Percentiles rank a stretch among this genome's conserved stretches.
Conservation (phyloP, 1,284 basidiomycete genomes). For the Golubevia sp. region DNA sequence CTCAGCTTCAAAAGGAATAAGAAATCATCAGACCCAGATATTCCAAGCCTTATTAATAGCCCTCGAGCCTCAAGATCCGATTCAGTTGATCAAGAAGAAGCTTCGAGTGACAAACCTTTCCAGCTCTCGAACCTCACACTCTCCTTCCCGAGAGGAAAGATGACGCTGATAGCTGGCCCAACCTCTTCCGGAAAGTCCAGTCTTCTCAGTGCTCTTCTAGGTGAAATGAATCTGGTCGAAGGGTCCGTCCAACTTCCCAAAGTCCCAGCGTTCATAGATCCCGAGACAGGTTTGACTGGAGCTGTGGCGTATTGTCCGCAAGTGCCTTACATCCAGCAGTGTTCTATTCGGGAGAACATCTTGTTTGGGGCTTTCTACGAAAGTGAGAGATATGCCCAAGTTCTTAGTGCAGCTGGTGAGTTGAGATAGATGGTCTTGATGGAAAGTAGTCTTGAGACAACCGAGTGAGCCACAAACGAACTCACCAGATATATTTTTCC, state of each 20-base stretch:
- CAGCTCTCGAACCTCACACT: conserved; percentile 72
- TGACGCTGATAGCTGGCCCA: conserved; percentile 70
- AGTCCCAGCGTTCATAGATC: conserved; percentile 71
- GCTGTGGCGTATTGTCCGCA: conserved; percentile 77
- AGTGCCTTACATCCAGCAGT: conserved; percentile 72
- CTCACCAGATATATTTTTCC: too few relatives aligned
- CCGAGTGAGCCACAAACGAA: too few relatives aligned
- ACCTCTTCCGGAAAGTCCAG: conserved; percentile 64
- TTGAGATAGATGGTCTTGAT: not conserved
- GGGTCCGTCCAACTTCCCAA: conserved; percentile 63
- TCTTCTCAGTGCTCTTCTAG: conserved; percentile 66
- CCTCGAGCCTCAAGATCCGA: not conserved
- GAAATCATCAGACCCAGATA: too few relatives aligned
- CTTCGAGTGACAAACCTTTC: conserved; percentile 62
- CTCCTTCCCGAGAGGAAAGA: conserved; percentile 72
- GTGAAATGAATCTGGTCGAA: conserved; percentile 63
- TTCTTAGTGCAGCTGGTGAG: not conserved
- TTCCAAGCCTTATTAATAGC: too few relatives aligned
- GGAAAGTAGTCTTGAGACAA: too few relatives aligned
- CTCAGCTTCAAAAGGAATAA: too few relatives aligned
- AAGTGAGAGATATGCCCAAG: conserved; percentile 64
- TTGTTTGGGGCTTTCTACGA: conserved; percentile 67
- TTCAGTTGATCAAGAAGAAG: not conserved
- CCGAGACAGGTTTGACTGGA: conserved; percentile 61
- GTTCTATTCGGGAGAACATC: conserved; percentile 68